Evolutionary conservation across 1,284 basidiomycete species (phyloP).

Genomic region (Exobasidium rhododendri): DNA sequence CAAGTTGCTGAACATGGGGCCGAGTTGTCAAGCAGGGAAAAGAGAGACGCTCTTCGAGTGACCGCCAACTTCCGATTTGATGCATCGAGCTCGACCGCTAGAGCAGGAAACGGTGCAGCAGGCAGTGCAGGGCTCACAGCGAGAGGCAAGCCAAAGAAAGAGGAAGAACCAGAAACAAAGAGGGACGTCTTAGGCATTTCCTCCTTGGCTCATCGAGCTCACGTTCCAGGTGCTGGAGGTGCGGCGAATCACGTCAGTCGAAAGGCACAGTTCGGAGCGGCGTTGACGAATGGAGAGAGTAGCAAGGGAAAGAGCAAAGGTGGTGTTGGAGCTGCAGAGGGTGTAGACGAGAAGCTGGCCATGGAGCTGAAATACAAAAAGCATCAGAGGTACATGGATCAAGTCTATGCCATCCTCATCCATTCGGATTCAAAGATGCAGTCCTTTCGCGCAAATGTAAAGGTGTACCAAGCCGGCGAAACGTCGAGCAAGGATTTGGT

Average conservation of each 20-base stretch:
- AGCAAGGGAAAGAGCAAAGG: constrained; percentile 12
- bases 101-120: not conserved
- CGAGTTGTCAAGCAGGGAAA: constrained; percentile 73
- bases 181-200: constrained; percentile 30
- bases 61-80: constrained; percentile 77
- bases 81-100: constrained; percentile 56
- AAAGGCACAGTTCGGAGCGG: constrained; percentile 29
- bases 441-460: constrained; percentile 74
- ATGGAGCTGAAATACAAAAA: constrained; percentile 47
- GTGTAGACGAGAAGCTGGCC: constrained; percentile 9
- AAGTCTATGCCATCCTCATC: constrained; percentile 67
- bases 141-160: not conserved
- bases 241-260: constrained; percentile 32
- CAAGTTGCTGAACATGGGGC: constrained; percentile 80
- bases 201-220: constrained; percentile 55
- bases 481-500: constrained; percentile 78
- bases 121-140: not conserved
- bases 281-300: constrained; percentile 23
- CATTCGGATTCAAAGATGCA: constrained; percentile 68
- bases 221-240: constrained; percentile 36
- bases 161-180: constrained; percentile 14
- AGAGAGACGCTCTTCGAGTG: constrained; percentile 72
- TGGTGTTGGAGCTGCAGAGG: not conserved
- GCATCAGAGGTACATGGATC: constrained; percentile 67
- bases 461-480: constrained; percentile 75